These are phyloP conservation scores for Chlorophyllum brunneum DNA, from an alignment of 768 basidiomycete species.

Conservation along the genomic window DNA sequence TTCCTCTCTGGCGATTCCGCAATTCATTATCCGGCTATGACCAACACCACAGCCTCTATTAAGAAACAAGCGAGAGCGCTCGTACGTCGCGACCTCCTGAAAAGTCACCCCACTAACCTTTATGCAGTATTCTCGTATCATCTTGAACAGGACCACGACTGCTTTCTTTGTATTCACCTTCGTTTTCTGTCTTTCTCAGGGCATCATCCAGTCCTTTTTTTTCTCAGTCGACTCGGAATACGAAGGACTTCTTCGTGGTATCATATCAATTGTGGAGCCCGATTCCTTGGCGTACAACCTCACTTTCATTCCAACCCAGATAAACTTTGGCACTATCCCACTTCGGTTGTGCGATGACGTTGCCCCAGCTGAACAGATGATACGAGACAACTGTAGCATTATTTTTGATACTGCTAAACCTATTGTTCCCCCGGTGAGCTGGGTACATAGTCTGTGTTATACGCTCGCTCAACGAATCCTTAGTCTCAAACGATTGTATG, in stretches of 20 bases:
- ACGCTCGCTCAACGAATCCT: no score
- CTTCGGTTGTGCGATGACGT: constrained; percentile 44
- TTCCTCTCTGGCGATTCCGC: no score
- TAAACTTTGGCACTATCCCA: constrained; percentile 19
- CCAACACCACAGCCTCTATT: no score
- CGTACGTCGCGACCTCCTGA: constrained; percentile 11
- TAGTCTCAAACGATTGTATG: no score
- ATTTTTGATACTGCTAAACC: constrained; percentile 36
- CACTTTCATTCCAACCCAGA: constrained; percentile 30
- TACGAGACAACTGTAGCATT: constrained; percentile 27
- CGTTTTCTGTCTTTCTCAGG: constrained; percentile 49
- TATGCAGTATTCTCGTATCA: constrained; percentile 33
- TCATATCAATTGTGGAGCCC: constrained; percentile 36
- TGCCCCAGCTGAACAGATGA: constrained; percentile 22
- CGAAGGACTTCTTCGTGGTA: constrained; percentile 28
- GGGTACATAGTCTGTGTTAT: no score
- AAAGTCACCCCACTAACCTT: not conserved
- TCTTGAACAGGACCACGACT: constrained; percentile 34
- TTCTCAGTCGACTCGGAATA: constrained; percentile 42
- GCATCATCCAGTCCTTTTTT: constrained; percentile 45
- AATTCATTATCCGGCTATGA: no score
- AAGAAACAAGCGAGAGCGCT: constrained; percentile 15
- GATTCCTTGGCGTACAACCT: constrained; percentile 24
- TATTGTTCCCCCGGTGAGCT: no score
- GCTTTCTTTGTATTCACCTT: constrained; percentile 50